Evolutionary conservation across 2,329 filamentous ascomycete species (phyloP).

Genomic region (Colletotrichum sp.): DNA sequence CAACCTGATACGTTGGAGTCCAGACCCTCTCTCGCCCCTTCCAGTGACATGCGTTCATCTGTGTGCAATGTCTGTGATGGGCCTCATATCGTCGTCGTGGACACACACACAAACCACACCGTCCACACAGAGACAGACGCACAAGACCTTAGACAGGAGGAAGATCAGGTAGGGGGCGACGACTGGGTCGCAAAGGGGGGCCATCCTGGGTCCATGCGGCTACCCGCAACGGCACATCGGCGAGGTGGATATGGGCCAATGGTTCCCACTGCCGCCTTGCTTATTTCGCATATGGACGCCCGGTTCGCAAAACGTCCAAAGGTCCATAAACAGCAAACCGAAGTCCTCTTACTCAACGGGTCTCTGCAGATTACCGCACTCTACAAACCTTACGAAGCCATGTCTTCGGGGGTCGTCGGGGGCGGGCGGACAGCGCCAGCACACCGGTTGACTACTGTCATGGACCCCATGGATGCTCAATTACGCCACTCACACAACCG

Average conservation of each 20-base stretch:
- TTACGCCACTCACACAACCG: background rate
- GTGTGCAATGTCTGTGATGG: background rate
- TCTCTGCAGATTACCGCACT: background rate
- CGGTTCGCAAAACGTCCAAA: background rate
- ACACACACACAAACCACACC: background rate
- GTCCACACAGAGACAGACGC: background rate
- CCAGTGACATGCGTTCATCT: background rate
- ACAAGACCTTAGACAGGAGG: background rate
- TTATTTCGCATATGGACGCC: background rate
- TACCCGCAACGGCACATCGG: background rate
- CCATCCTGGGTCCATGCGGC: background rate
- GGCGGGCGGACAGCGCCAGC: background rate
- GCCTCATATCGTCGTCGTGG: background rate
- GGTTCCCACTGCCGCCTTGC: background rate
- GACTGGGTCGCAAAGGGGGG: background rate
- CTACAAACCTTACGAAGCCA: background rate
- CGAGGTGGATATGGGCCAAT: background rate
- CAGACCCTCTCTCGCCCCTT: background rate
- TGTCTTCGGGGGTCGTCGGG: background rate
- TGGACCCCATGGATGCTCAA: background rate
- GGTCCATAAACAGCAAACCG: background rate
- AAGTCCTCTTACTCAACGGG: background rate
- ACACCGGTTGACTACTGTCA: background rate
- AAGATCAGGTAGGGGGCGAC: background rate
- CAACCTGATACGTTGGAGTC: background rate